These are phyloP conservation scores for Ustulina deusta DNA, from an alignment of 2,329 filamentous ascomycete species.

Conservation along the genomic window DNA sequence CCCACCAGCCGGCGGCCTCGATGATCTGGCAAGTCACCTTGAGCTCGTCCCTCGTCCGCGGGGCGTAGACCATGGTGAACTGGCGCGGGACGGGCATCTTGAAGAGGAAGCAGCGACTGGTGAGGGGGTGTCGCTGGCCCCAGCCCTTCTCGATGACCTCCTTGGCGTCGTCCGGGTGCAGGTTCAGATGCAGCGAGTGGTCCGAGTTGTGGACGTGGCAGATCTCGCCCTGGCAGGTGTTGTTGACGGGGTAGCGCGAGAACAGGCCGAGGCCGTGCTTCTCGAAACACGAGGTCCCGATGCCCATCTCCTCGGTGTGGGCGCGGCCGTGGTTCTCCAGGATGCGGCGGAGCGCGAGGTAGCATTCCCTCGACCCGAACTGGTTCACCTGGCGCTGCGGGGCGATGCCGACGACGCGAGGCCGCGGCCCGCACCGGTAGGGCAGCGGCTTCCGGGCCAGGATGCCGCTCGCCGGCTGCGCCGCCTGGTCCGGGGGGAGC, in stretches of 20 bases:
- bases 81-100: constrained; percentile 76
- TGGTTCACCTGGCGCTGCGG: constrained; percentile 85
- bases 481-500: constrained; percentile 62
- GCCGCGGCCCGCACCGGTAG: constrained; percentile 71
- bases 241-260: constrained; percentile 72
- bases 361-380: constrained; percentile 65
- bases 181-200: constrained; percentile 80
- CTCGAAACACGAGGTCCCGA: constrained; percentile 81
- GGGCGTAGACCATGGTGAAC: constrained; percentile 87
- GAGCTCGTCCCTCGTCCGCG: constrained; percentile 73
- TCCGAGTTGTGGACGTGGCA: constrained; percentile 84
- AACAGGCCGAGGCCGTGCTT: constrained; percentile 85
- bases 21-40: constrained; percentile 76
- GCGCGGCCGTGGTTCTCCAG: constrained; percentile 63
- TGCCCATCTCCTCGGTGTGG: constrained; percentile 64
- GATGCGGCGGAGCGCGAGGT: constrained; percentile 64
- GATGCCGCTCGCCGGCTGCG: constrained; percentile 68
- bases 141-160: constrained; percentile 80
- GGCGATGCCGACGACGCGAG: constrained; percentile 78
- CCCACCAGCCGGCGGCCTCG: constrained; percentile 74
- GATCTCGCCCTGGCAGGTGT: constrained; percentile 82
- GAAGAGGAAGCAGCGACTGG: constrained; percentile 67
- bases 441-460: constrained; percentile 67
- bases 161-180: constrained; percentile 82
- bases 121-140: constrained; percentile 78